Evolutionary conservation across 768 basidiomycete species (phyloP), one percentile per base, ranked within the genome.

Genomic region (Auricularia heimuer): DNA sequence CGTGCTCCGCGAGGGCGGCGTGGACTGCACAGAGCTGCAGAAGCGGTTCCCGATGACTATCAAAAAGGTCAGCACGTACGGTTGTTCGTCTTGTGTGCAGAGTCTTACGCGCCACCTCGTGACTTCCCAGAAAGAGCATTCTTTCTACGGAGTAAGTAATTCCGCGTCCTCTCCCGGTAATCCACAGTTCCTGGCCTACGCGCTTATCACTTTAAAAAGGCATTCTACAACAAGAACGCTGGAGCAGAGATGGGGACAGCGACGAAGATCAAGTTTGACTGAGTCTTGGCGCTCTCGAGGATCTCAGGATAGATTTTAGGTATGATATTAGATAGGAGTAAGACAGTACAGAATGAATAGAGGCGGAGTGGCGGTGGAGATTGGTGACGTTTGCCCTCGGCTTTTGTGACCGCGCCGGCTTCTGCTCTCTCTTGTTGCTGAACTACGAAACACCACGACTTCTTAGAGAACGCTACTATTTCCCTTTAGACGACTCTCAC

Each of bases 21-120:
- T 90, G 68, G 84, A 89, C 65, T 73, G 79, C 12, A 83, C 87
- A 61, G 85, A 89, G 68, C 86, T 77, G 4, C 78, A 97, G 76
- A 85, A 87, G 62, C 86, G 87, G 71, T 98, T 97, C 80, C 93
- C 94, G 62, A 92, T 95, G 83, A 92, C 94, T 65, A 93, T 98
- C 78, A 97, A 96, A 81, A 98, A 98, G 82, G 92, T 86, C 85
- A 88, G 69, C 95, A 98, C 71, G 79, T 98, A 97, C 70, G 95
- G 95, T 3, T 60, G 24, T 24, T 4, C 33, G 34, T 18, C 10
- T 14, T 60, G 11, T 29, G 21, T 18, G 56, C 21, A 60, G 24
- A 6, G 56, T 35, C 8, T 7, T 60, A 6, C 4, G 47, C 47
- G 6, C 18, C 18, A 18, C 18, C 47, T 21, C 47, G 29, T 29